Evolutionary conservation across 768 basidiomycete species (phyloP), one percentile per base, ranked within the genome.

Genomic region (Amanita polypyramis): DNA sequence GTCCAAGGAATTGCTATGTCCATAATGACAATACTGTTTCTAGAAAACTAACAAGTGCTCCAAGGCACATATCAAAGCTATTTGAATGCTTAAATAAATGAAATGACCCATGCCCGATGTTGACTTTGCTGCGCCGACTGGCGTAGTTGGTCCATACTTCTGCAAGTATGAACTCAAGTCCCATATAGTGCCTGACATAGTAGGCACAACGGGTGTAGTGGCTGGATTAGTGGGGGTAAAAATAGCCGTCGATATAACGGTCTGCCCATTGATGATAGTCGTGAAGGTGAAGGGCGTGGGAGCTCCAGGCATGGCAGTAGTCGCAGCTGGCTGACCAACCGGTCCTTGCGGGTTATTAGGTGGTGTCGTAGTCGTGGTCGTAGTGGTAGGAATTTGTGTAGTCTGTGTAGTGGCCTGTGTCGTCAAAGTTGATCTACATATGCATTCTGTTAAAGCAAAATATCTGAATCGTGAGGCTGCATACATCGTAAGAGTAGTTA

Each of bases 271-370:
- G 21, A 72, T 54, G 32, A 70, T 64, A 0, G 77, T 79, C 25
- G 75, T 77, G 52, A 77, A 78, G 1, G 60, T 60, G 56, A 66
- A 79, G 0, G 74, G 73, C 0, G 73, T 77, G 23, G 70, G 69
- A 2, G 70, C 76, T 5, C 71, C 70, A 27, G 75, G 65, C 2
- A 62, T 56, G 17, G 54, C 60, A 2, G 60, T 62, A 20, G 62
- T 65, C 4, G 72, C 25, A 2, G 56, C 67, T 19, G 79, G 78
- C 53, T 74, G 71, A 5, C 72, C 82, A 0, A 84, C 81, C 2
- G 80, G 78, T 0, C 78, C 79, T 49, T 64, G 68, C 53, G 70
- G 65, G 2, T 51, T 49, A 4, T 60, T 56, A 1, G 59, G 45
- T 12, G 58, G 25, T 14, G 54, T 37, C n/a, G 57, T 54, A 11